Percentiles rank a stretch among this genome's conserved stretches.
Evolutionary conservation across 768 basidiomycete species (phyloP).

Genomic region (Multifurca ochricompacta): DNA sequence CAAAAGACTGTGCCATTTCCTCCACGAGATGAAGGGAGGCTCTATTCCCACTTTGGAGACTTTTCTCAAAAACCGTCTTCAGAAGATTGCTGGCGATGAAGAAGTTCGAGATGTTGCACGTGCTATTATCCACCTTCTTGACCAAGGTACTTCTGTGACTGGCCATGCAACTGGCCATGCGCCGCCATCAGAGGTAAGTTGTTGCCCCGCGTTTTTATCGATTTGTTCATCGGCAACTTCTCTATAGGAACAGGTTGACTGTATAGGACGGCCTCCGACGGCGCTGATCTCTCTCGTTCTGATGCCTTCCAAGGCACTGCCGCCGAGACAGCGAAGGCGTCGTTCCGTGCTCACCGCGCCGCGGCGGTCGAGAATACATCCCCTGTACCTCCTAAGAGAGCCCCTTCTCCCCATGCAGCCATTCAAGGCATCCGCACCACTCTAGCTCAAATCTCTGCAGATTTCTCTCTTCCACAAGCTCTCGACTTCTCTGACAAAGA

Average conservation of each 20-base stretch:
- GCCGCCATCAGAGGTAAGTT: not conserved
- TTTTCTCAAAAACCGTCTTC: slow-evolving; percentile 1
- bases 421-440: slow-evolving; percentile 8
- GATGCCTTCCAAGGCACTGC: slow-evolving; percentile 6
- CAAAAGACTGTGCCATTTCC: not conserved
- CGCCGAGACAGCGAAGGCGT: slow-evolving; percentile 9
- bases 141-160: no score
- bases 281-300: slow-evolving; percentile 11
- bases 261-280: not conserved
- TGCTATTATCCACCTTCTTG: not conserved
- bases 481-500: slow-evolving; percentile 10
- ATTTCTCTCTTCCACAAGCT: slow-evolving; percentile 10
- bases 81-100: not conserved
- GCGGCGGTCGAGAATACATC: not conserved
- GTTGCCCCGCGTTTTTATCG: no score
- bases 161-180: not conserved
- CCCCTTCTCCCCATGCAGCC: not conserved
- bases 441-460: slow-evolving; percentile 4
- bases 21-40: not conserved
- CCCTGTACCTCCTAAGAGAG: not conserved
- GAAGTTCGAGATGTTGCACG: slow-evolving; percentile 8
- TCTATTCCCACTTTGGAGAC: not conserved
- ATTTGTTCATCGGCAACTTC: not conserved
- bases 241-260: not conserved
- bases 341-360: slow-evolving; percentile 18